Evolutionary conservation across 176 grass and related monocot genomes (phyloP).

Genomic region (Ananas comosus): DNA sequence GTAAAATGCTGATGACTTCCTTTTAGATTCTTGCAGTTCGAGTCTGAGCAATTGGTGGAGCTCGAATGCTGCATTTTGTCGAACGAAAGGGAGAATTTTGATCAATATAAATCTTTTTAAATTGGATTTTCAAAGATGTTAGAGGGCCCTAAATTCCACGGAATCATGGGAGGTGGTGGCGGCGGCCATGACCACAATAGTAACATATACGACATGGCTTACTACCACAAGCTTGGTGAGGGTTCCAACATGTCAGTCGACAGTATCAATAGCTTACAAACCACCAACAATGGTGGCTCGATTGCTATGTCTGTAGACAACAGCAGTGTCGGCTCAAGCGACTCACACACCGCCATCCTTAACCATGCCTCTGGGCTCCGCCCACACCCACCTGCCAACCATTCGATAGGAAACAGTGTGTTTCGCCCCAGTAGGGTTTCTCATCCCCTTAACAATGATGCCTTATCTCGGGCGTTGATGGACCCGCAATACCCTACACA

Average conservation of each 20-base stretch:
- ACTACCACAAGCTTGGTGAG: slow-evolving; percentile 48
- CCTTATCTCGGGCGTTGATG: slow-evolving; percentile 44
- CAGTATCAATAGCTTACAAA: slow-evolving; percentile 26
- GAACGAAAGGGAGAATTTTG: slow-evolving; percentile 20
- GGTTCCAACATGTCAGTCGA: slow-evolving; percentile 67
- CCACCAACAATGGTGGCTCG: slow-evolving; percentile 34
- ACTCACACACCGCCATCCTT: slow-evolving; percentile 51
- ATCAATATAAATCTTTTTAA: slow-evolving; percentile 6
- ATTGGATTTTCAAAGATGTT: slow-evolving; percentile 34
- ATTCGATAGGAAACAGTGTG: slow-evolving; percentile 38
- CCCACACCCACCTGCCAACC: slow-evolving; percentile 16
- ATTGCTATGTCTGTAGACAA: slow-evolving; percentile 43
- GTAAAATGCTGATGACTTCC: slow-evolving; percentile 4
- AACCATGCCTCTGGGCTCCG: slow-evolving; percentile 54
- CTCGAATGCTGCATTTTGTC: slow-evolving; percentile 8
- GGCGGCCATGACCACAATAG: slow-evolving; percentile 46
- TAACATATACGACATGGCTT: slow-evolving; percentile 42
- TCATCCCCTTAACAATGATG: slow-evolving; percentile 30
- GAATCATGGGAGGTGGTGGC: slow-evolving; percentile 35
- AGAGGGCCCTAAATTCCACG: slow-evolving; percentile 39
- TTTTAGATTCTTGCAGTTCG: slow-evolving; percentile 5
- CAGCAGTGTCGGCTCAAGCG: slow-evolving; percentile 62
- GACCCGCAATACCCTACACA: slow-evolving; percentile 34
- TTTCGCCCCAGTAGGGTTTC: slow-evolving; percentile 10
- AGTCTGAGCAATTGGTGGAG: slow-evolving; percentile 1